Base-by-base conservation (phyloP, 768 basidiomycete species). In the Suillus cothurnatus region DNA sequence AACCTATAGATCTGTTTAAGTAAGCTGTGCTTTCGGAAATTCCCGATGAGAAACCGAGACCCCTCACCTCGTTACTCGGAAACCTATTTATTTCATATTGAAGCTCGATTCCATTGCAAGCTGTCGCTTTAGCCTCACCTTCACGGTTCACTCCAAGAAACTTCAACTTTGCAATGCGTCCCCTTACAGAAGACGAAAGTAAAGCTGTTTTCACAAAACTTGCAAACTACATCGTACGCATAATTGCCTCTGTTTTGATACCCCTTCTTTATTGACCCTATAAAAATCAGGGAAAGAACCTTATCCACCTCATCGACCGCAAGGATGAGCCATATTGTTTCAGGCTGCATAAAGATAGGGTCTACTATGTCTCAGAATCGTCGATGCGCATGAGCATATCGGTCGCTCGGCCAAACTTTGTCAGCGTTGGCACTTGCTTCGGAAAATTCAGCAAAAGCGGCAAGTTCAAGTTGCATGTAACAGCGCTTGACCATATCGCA, bases 371-470 rank as follows among this genome's bases (percentile, higher is more conserved):
- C 63, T 96, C 97, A 6, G 93, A 98, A 71, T 87, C 92, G 0
- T 92, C 94, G 11, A 97, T 99, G 89, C 92, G 94, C 59, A 85
- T 97, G 28, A 90, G 90, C 58, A 95, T 95, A 61, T 96, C 94
- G 1, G 87, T 99, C 61, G 95, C 97, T 26, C 86, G 97, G 56
- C 91, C 92, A 38, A 97, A 95, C 73, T 89, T 99, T 65, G 83
- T 98, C 76, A 92, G 90, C 64, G 83, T 99, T 26, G 97, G 97
- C 49, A 98, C 95, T 67, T 99, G 96, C 80, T 91, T 99, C 68
- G 97, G 97, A 68, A 99, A 97, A 76, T 99, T 99, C 81, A 92
- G 88, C 75, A 99, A 98, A 84, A 88, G 89, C 60, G 95, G 95
- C 65, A 99, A 98, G 76, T 99, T 99, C 85, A 97, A 95, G 82